Evolutionary conservation across 352 stramenopile species (phyloP).

Genomic region (Plasmopara viticola): DNA sequence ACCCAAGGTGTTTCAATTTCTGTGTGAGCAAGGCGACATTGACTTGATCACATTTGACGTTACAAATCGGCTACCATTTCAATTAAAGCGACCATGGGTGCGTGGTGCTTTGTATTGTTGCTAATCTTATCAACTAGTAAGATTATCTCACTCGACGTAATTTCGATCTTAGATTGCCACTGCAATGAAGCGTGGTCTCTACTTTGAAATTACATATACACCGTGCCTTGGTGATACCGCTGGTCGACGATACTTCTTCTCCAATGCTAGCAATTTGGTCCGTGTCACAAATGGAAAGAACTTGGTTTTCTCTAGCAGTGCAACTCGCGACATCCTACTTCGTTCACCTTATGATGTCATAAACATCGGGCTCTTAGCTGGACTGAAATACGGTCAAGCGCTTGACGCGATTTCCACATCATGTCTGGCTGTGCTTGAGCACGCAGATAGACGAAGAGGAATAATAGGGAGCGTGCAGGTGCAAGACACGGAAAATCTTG

Average conservation of each 20-base stretch:
- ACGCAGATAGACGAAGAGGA: constrained; percentile 49
- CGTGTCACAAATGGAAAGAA: constrained; percentile 61
- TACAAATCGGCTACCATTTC: constrained; percentile 72
- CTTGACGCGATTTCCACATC: no score
- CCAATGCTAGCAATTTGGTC: constrained; percentile 74
- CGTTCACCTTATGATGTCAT: constrained; percentile 78
- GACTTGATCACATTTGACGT: constrained; percentile 82
- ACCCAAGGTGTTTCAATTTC: constrained; percentile 74
- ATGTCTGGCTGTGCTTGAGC: constrained; percentile 46
- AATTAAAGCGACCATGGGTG: constrained; percentile 72
- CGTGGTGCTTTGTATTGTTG: constrained; percentile 2
- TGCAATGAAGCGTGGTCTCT: constrained; percentile 62
- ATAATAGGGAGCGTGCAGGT: constrained; percentile 40
- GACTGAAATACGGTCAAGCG: constrained; percentile 62
- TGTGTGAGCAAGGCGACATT: constrained; percentile 73
- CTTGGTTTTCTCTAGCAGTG: constrained; percentile 65
- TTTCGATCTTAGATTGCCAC: constrained; percentile 36
- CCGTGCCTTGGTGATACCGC: constrained; percentile 68
- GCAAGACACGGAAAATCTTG: constrained; percentile 27
- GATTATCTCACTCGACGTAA: no score
- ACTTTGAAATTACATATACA: constrained; percentile 79
- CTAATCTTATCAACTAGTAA: no score
- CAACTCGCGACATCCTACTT: constrained; percentile 70
- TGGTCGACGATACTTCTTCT: constrained; percentile 81
- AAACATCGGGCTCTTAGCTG: constrained; percentile 68